Evolutionary conservation across 1,284 basidiomycete species (phyloP).

Genomic region (Somion occarium): DNA sequence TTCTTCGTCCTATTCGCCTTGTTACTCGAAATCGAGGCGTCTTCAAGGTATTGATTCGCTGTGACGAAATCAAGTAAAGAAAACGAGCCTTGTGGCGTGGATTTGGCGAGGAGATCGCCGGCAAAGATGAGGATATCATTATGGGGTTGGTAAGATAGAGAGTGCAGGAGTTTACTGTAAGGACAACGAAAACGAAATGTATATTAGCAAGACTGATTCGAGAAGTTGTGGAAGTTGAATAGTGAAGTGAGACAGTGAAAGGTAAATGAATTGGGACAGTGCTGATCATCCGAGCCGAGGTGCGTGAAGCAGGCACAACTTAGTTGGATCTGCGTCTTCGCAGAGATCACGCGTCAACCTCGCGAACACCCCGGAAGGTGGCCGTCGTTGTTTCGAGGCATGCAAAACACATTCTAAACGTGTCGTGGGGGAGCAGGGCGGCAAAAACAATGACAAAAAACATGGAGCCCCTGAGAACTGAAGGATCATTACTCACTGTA

Average conservation of each 20-base stretch:
- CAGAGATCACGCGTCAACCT: not conserved
- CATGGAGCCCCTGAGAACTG: no score
- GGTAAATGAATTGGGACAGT: no score
- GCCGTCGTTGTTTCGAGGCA: not conserved
- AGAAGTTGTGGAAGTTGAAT: no score
- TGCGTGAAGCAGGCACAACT: no score
- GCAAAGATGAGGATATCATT: slow-evolving; percentile 73
- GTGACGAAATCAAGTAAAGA: slow-evolving; percentile 65
- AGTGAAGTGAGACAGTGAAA: not conserved
- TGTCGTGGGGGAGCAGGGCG: no score
- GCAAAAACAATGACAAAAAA: no score
- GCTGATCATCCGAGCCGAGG: no score
- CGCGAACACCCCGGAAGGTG: not conserved
- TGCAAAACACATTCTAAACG: not conserved
- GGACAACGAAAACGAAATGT: not conserved
- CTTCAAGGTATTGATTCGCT: slow-evolving; percentile 34
- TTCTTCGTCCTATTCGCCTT: slow-evolving; percentile 3
- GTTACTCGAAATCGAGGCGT: not conserved
- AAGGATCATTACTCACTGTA: slow-evolving; percentile 47
- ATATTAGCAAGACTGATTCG: no score
- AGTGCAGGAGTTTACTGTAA: slow-evolving; percentile 54
- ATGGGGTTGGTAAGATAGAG: slow-evolving; percentile 52
- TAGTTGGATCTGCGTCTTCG: no score
- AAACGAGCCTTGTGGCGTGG: slow-evolving; percentile 52
- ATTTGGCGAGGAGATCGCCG: slow-evolving; percentile 80